A percentile compares a stretch with the other conserved stretches of the same genome.
Conservation (phyloP, 192 early-diverging fungal genomes). For the Coemansia umbellata region DNA sequence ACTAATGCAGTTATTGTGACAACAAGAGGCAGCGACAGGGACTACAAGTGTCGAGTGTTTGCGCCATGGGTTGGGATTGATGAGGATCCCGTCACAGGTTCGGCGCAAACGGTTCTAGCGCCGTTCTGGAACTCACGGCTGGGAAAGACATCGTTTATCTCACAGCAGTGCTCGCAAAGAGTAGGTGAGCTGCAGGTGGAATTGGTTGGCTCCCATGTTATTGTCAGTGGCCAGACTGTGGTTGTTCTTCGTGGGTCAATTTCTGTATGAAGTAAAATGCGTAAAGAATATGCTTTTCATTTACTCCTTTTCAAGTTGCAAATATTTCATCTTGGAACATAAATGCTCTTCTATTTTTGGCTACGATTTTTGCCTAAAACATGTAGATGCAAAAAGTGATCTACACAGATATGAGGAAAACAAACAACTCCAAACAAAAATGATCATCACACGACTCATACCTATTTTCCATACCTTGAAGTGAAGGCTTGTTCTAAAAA, state of each 20-base stretch:
- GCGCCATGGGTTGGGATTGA: constrained; percentile 31
- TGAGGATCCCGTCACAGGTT: constrained; percentile 48
- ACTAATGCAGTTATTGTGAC: constrained; percentile 8
- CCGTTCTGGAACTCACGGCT: constrained; percentile 23
- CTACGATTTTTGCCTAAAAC: no score
- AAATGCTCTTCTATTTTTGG: no score
- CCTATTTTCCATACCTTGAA: no score
- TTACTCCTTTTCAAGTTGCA: no score
- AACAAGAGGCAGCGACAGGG: not conserved
- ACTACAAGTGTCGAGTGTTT: constrained; percentile 39
- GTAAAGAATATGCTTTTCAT: no score
- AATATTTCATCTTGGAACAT: no score
- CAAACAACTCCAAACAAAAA: no score
- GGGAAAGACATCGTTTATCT: constrained; percentile 1
- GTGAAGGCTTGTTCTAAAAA: no score
- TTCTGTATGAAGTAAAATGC: not conserved
- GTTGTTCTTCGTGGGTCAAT: constrained; percentile 18
- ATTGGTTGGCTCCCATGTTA: constrained; percentile 1
- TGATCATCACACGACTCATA: no score
- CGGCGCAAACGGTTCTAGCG: constrained; percentile 32
- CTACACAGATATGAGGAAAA: no score
- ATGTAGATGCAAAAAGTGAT: no score
- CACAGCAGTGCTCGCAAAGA: constrained; percentile 24
- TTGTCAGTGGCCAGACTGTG: constrained; percentile 11
- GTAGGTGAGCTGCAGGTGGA: constrained; percentile 5